Percentiles rank a stretch among this genome's conserved stretches.
phyloP scores from a whole-genome alignment of 2,329 filamentous ascomycete species.

The Thielaviopsis populi region DNA sequence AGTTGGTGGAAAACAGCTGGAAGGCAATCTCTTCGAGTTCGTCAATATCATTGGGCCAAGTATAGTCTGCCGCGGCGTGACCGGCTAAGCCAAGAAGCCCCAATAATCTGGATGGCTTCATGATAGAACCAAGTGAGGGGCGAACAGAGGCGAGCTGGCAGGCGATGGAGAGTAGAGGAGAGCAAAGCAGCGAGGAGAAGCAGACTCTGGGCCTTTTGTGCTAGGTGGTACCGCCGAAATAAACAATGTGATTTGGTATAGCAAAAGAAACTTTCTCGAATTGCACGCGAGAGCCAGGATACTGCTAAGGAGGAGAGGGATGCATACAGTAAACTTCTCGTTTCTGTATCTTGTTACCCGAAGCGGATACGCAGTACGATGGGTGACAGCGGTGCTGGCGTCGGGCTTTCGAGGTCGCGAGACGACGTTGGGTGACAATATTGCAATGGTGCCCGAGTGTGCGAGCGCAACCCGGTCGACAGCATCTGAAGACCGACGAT shows the following conservation, averaged over 20 bases:
- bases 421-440: background rate
- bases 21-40: conserved; percentile 51
- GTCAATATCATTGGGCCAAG: conserved; percentile 45
- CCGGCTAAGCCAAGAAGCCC: conserved; percentile 27
- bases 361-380: background rate
- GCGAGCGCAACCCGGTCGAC: no score
- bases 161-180: background rate
- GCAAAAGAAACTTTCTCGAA: background rate
- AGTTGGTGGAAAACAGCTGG: conserved; percentile 39
- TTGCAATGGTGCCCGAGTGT: background rate
- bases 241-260: background rate
- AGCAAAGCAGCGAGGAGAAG: background rate
- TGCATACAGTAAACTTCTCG: background rate
- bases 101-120: conserved; percentile 21
- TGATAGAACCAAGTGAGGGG: background rate
- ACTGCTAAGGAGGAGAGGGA: background rate
- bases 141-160: background rate
- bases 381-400: background rate
- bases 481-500: no score
- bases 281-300: background rate
- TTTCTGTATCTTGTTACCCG: background rate
- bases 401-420: background rate
- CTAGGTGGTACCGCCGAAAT: background rate
- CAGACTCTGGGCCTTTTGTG: background rate
- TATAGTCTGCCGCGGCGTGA: conserved; percentile 30